Evolutionary conservation across 2,329 filamentous ascomycete genomes (phyloP).

Genomic region (Colletotrichum echinochloae): DNA sequence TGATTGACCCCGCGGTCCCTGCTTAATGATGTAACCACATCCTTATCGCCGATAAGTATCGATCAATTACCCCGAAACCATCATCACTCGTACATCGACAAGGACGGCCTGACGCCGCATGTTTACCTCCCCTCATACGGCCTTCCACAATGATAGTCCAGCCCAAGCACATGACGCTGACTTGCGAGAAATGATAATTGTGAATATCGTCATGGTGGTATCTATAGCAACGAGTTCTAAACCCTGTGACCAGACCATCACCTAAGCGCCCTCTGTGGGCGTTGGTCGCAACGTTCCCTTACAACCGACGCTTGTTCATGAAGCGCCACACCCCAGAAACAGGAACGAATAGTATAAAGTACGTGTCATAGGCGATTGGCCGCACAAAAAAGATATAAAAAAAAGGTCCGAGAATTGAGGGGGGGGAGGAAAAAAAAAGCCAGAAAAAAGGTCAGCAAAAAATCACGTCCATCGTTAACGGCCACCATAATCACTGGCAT

Average conservation of each 20-base stretch:
- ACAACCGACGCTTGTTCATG: conserved; percentile 31
- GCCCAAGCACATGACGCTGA: neutral
- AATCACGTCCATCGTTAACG: conserved; percentile 46
- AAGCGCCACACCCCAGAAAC: conserved; percentile 23
- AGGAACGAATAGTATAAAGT: conserved; percentile 14
- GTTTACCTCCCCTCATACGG: no score
- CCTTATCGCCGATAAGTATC: conserved; percentile 9
- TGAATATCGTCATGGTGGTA: conserved; percentile 38
- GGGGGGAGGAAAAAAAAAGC: neutral
- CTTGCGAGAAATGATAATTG: neutral
- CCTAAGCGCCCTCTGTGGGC: conserved; percentile 16
- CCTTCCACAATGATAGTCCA: neutral
- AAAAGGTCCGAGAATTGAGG: neutral
- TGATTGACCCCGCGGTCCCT: neutral
- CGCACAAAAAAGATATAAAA: conserved; percentile 21
- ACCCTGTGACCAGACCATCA: conserved; percentile 35
- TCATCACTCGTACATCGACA: neutral
- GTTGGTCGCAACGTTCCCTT: conserved; percentile 29
- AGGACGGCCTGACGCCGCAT: neutral
- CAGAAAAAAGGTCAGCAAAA: neutral
- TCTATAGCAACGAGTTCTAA: conserved; percentile 40
- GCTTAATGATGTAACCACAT: conserved; percentile 17
- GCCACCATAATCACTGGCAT: conserved; percentile 65
- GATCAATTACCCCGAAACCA: neutral
- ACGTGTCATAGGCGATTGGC: conserved; percentile 15